Conservation (phyloP, 768 basidiomycete species). For the Lentinula boryana region DNA sequence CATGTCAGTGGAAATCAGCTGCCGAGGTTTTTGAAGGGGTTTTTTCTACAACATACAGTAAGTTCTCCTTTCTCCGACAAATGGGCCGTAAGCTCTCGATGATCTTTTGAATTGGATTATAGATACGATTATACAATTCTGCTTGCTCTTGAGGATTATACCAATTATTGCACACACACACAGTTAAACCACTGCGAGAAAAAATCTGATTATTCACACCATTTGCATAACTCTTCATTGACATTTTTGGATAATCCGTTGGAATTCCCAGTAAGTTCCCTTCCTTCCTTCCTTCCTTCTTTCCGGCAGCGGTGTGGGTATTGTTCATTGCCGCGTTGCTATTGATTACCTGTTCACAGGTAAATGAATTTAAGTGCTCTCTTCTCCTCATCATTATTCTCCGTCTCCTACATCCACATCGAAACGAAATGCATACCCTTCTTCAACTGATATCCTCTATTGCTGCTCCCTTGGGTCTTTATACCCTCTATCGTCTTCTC, state of each 20-base stretch:
- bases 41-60: conserved; percentile 52
- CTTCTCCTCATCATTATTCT: no score
- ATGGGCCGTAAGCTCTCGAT: background rate
- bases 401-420: no score
- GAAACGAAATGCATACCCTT: conserved; percentile 1
- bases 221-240: background rate
- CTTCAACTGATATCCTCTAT: conserved; percentile 7
- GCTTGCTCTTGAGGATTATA: conserved; percentile 38
- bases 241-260: background rate
- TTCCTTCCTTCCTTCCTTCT: no score
- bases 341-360: no score
- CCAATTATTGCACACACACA: conserved; percentile 26
- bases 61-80: conserved; percentile 9
- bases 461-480: background rate
- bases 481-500: conserved; percentile 13
- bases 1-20: conserved; percentile 51
- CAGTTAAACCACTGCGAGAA: conserved; percentile 15
- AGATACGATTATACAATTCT: conserved; percentile 31
- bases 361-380: no score
- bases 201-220: conserved; percentile 16
- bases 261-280: no score
- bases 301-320: no score
- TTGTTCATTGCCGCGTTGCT: no score
- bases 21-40: conserved; percentile 54
- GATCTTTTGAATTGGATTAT: conserved; percentile 13